phyloP scores from a whole-genome alignment of 2,329 filamentous ascomycete genomes.

The Nectriaceae sp. region DNA sequence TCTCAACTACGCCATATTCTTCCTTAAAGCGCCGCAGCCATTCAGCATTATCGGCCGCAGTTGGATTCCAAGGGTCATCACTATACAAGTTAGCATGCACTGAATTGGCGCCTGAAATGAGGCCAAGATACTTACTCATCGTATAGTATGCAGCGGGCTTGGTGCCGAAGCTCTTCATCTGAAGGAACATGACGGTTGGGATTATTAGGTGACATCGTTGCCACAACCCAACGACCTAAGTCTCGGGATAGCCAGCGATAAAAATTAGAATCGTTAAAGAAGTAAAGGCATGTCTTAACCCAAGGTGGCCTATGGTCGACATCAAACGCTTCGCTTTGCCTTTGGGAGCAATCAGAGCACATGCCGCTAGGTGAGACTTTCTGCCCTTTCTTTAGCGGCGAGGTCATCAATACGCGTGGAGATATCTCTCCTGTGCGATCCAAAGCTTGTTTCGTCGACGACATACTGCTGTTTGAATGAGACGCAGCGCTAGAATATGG shows the following conservation, averaged over 20 bases:
- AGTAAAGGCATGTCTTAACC: constrained; percentile 11
- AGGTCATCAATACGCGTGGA: no score
- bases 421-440: no score
- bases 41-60: constrained; percentile 57
- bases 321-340: background rate
- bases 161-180: constrained; percentile 36
- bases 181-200: constrained; percentile 33
- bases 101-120: background rate
- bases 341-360: background rate
- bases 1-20: no score
- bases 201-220: constrained; percentile 33
- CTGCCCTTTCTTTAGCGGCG: background rate
- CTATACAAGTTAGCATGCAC: constrained; percentile 28
- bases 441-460: no score
- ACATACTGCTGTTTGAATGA: no score
- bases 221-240: constrained; percentile 25
- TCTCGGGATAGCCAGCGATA: constrained; percentile 21
- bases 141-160: constrained; percentile 35
- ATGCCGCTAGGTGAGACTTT: background rate
- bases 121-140: constrained; percentile 24
- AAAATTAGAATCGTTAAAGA: constrained; percentile 24
- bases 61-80: constrained; percentile 61
- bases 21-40: constrained; percentile 60
- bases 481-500: no score
- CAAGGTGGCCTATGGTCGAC: constrained; percentile 6